Conservation (phyloP, 148 eudicot species). For the Chenopodium suecicum region DNA sequence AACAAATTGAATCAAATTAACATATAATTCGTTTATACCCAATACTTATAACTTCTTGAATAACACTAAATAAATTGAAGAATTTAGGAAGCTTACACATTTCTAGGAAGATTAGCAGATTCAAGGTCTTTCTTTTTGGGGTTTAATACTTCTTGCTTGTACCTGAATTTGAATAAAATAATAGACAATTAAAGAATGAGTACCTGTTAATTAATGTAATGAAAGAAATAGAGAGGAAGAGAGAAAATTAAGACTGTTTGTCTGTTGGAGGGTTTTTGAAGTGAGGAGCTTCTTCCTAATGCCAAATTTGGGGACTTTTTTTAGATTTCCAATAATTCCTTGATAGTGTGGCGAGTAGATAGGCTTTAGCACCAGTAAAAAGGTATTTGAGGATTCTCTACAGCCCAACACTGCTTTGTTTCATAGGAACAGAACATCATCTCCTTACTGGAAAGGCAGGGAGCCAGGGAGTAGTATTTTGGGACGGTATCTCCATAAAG, state of each 20-base stretch:
- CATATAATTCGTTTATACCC: too few species aligned
- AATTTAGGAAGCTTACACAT: constrained; percentile 53
- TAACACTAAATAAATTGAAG: not conserved
- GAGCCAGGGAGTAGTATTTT: too few species aligned
- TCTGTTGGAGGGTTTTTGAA: constrained; percentile 47
- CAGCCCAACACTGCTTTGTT: too few species aligned
- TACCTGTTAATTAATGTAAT: not conserved
- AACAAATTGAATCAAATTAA: not conserved
- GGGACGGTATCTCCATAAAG: too few species aligned
- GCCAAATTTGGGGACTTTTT: constrained; percentile 85
- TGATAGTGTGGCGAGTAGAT: too few species aligned
- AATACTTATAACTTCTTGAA: not conserved
- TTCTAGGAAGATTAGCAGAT: constrained; percentile 67
- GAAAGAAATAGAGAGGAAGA: not conserved
- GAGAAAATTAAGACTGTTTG: constrained; percentile 49
- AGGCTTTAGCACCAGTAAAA: too few species aligned
- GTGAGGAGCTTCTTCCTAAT: constrained; percentile 83
- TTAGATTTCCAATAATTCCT: constrained; percentile 1
- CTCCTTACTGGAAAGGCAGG: too few species aligned
- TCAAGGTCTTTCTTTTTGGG: constrained; percentile 70
- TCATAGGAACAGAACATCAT: too few species aligned
- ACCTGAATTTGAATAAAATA: constrained; percentile 32
- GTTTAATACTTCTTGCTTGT: constrained; percentile 77
- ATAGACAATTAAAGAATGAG: too few species aligned
- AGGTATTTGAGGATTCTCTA: too few species aligned